Conservation (phyloP, 345 rosid genomes). For the Abelmoschus esculentus region DNA sequence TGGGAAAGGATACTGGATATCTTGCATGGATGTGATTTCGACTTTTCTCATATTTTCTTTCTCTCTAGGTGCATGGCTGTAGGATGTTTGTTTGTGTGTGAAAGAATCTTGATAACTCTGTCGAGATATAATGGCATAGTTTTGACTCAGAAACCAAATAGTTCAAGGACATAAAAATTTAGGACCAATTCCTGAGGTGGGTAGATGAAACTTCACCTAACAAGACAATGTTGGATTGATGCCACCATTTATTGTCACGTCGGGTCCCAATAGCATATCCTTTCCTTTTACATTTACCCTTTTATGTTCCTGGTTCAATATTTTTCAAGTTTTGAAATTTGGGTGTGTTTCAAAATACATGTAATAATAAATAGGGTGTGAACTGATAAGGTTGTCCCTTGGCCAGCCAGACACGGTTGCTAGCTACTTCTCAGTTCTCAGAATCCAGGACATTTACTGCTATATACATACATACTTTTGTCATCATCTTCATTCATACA, state of each 20-base stretch:
- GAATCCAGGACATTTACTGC: slow-evolving; percentile 14
- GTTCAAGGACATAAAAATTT: background rate
- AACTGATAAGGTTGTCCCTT: background rate
- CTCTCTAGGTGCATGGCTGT: background rate
- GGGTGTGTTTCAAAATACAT: background rate
- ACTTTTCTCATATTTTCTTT: background rate
- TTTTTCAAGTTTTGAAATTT: background rate
- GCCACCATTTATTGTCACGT: background rate
- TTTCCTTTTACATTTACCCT: background rate
- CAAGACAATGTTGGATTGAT: background rate
- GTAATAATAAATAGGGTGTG: background rate
- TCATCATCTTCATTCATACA: slow-evolving; percentile 6
- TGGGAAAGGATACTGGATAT: background rate
- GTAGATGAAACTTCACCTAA: background rate
- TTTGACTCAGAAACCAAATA: background rate
- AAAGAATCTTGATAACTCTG: background rate
- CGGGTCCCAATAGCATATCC: background rate
- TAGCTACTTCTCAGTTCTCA: too few relatives aligned
- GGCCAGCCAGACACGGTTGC: background rate
- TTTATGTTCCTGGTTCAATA: background rate
- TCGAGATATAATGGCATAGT: background rate
- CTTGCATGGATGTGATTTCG: background rate
- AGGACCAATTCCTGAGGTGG: slow-evolving; percentile 3
- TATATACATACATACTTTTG: background rate
- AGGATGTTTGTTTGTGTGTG: background rate